phyloP scores from a whole-genome alignment of 2,329 filamentous ascomycete genomes.

The Aspergillus intermedius region DNA sequence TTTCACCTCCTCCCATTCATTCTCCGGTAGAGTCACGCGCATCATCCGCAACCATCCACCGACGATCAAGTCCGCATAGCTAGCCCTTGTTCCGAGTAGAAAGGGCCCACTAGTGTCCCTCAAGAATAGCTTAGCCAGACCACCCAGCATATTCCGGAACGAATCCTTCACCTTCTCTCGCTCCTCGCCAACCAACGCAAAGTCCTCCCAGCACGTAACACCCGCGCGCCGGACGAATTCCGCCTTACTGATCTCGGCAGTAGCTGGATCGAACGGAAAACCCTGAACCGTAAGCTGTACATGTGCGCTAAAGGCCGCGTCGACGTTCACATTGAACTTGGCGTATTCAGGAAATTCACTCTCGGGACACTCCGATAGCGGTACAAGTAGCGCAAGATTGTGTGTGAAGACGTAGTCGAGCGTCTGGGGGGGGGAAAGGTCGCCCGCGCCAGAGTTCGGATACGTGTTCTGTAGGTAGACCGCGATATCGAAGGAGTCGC shows the following conservation, averaged over 20 bases:
- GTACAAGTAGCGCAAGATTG: no score
- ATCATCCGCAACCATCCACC: constrained; percentile 52
- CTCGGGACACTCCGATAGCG: no score
- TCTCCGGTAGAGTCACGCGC: constrained; percentile 30
- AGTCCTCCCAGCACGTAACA: constrained; percentile 34
- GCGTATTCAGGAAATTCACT: no score
- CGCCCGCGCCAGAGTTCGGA: no score
- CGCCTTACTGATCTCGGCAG: constrained; percentile 39
- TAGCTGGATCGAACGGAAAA: constrained; percentile 48
- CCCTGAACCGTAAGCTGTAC: constrained; percentile 34
- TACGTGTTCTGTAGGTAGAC: no score
- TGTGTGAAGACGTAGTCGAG: no score
- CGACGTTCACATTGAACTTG: constrained; percentile 26
- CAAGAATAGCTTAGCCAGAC: constrained; percentile 38
- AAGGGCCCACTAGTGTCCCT: constrained; percentile 42
- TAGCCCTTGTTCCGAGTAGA: constrained; percentile 39
- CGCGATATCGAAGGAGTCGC: no score
- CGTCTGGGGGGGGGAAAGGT: no score
- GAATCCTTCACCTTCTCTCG: constrained; percentile 34
- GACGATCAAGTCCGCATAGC: constrained; percentile 53
- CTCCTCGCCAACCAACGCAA: constrained; percentile 33
- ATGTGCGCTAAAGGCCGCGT: constrained; percentile 48
- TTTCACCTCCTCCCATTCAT: constrained; percentile 45
- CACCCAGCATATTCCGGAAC: constrained; percentile 39
- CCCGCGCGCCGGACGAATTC: constrained; percentile 47